Base-by-base conservation (phyloP, 208 protist species). In the Acanthamoeba castellanii region DNA sequence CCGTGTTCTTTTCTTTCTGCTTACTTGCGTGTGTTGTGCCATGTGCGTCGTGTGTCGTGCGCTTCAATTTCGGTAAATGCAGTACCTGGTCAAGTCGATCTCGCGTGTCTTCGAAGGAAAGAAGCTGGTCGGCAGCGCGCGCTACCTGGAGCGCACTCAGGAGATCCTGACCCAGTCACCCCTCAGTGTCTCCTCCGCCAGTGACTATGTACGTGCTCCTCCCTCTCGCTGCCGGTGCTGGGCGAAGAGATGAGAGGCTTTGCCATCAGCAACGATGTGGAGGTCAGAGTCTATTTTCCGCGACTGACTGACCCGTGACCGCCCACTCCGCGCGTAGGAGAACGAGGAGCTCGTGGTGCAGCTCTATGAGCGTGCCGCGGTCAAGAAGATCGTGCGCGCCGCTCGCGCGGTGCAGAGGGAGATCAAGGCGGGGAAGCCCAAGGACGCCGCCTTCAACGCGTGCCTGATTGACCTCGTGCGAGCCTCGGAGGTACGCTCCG, bases 11-110 rank as follows among this genome's bases (percentile, higher is more conserved):
- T 74, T 9, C 7, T 27, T 45, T 34, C 32, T 74, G 32, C 3
- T 74, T 70, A 9, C 9, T 30, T 70, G 2, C 64, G 1, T 70
- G 64, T 0, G 22, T 70, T 64, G 57, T 64, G 20, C 14, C 57
- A 20, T 25, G 14, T 64, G 20, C 20, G n/a, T n/a, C n/a, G n/a
- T n/a, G n/a, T n/a, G n/a, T n/a, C n/a, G n/a, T n/a, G n/a, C n/a
- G n/a, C 20, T n/a, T 4, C 25, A 66, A 16, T 7, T 66, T 1
- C 59, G 20, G 25, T 27, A 2, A 27, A 8, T 64, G 16, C 88
- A 68, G 52, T 94, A 70, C 70, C 70, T 94, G 37, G 50, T 94
- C 90, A 94, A 94, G 52, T 84, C 90, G n/a, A 37, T 94, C 16
- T 34, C 45, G 25, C 47, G 47, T 7, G 66, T 64, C 32, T 52